phyloP scores from a whole-genome alignment of 2,329 filamentous ascomycete genomes.

The Delphinella strobiligena region DNA sequence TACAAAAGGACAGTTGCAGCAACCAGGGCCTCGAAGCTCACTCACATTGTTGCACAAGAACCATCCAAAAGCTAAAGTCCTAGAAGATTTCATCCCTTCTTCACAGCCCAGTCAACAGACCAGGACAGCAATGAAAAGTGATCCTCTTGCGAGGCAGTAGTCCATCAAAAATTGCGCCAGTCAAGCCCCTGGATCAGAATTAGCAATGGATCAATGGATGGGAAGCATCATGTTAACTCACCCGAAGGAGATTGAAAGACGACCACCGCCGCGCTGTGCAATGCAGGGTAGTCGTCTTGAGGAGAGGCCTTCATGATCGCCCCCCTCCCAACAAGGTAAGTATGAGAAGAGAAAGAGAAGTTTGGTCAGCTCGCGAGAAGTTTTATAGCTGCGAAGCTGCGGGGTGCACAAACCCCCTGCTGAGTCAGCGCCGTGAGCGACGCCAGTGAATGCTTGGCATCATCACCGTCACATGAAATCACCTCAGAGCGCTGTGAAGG shows the following conservation, averaged over 20 bases:
- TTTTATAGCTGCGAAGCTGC: too few species aligned
- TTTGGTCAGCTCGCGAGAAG: too few species aligned
- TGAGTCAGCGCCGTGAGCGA: too few species aligned
- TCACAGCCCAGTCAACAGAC: not conserved
- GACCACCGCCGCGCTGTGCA: not conserved
- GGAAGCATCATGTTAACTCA: too few species aligned
- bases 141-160: not conserved
- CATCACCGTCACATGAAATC: too few species aligned
- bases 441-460: too few species aligned
- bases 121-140: not conserved
- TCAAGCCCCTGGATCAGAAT: too few species aligned
- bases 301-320: not conserved
- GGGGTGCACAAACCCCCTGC: too few species aligned
- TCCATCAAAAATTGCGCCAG: not conserved
- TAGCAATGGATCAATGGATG: too few species aligned
- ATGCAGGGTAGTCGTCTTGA: not conserved
- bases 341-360: too few species aligned
- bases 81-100: not conserved
- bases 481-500: too few species aligned
- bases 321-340: not conserved
- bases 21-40: not conserved
- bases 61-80: not conserved
- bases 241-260: not conserved
- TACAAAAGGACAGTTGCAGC: not conserved
- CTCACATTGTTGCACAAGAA: not conserved